Base-by-base conservation (phyloP, 2,329 filamentous ascomycete species). In the Zasmidium angulare region DNA sequence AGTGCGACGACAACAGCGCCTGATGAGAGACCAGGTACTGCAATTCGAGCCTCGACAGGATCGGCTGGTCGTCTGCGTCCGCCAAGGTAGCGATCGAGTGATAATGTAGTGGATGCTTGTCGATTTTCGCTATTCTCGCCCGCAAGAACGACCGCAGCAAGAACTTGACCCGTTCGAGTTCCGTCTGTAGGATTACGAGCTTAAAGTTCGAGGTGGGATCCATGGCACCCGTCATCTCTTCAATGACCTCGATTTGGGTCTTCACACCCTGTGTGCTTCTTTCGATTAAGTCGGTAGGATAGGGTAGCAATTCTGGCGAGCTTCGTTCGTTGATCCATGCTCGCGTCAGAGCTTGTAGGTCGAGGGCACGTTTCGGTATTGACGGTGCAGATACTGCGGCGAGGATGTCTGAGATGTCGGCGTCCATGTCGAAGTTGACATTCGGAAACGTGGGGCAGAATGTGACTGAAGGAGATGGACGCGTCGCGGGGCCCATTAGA, bases 101-200 rank as follows among this genome's bases (percentile, higher is more conserved):
- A 72, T 92, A 90, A 75, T 93, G 85, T 22, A 92, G 82, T 2
- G 89, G 85, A 72, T 91, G 85, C 67, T 84, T 84, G 76, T 95
- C 90, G 67, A 96, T 90, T 88, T 99, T 98, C 55, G 90, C 86
- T 58, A 98, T 87, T n/a, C 95, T 84, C 10, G 90, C 87, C 55
- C 96, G 84, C 57, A 99, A 77, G 65, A 93, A 89, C 65, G 89
- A 89, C 61, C 95, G 84, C 19, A 98, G 84, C 21, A 99, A 82
- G 71, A 92, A 99, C 78, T 96, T 96, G 77, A 90, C 96, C 49
- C 95, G 84, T 74, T 97, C 93, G 56, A 99, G 84, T 78, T 99
- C 95, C 6, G 96, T 98, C 79, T 99, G 95, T 56, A 97, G 87
- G 63, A 99, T 89, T 51, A 97, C 96, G 71, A 98, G 87, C 62